phyloP scores from a whole-genome alignment of 345 rosid species.

The Linum lewisii region DNA sequence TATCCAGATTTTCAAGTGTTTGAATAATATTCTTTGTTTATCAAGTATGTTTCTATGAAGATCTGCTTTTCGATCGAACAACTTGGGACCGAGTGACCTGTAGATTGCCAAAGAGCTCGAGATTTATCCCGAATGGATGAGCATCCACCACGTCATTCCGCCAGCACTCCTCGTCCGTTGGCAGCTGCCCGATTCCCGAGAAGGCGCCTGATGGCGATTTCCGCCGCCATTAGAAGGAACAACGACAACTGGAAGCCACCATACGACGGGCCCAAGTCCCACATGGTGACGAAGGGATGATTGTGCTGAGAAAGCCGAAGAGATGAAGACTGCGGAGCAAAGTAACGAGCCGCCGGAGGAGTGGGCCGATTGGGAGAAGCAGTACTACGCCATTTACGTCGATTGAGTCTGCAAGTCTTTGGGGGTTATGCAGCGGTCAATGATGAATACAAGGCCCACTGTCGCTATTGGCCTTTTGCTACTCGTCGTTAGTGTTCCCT shows the following conservation, averaged over 20 bases:
- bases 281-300: constrained; percentile 46
- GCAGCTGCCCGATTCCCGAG: not conserved
- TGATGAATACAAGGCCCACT: constrained; percentile 56
- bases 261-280: not conserved
- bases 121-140: too few relatives aligned
- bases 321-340: constrained; percentile 53
- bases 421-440: constrained; percentile 37
- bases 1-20: too few relatives aligned
- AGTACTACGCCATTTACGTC: constrained; percentile 34
- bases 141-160: not conserved
- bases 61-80: too few relatives aligned
- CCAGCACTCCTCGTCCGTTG: too few relatives aligned
- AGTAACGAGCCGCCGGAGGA: constrained; percentile 53
- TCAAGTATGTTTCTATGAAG: too few relatives aligned
- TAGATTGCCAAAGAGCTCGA: too few relatives aligned
- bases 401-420: constrained; percentile 37
- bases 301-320: constrained; percentile 44
- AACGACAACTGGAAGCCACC: too few relatives aligned
- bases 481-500: constrained; percentile 1
- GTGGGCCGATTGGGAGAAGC: constrained; percentile 78
- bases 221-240: not conserved
- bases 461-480: constrained; percentile 31
- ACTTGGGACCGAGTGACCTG: too few relatives aligned
- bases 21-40: too few relatives aligned
- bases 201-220: not conserved